phyloP scores from a whole-genome alignment of 352 stramenopile genomes.

The Globisporangium emineosum region DNA sequence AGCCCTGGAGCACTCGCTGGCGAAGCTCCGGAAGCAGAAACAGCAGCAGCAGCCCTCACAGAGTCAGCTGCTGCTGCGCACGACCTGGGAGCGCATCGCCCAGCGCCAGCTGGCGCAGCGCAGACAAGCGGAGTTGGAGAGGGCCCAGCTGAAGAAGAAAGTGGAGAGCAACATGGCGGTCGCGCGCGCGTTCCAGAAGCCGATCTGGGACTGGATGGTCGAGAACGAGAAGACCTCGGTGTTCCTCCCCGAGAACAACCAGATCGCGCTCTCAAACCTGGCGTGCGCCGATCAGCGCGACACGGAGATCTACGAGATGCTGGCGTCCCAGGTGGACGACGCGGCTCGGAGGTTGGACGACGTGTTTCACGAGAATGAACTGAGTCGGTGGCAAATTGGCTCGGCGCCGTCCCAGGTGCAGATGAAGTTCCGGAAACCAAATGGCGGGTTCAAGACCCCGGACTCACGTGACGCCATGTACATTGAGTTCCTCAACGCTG shows the following conservation, averaged over 20 bases:
- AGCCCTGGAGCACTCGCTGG: background rate
- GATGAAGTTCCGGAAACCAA: background rate
- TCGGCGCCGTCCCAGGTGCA: background rate
- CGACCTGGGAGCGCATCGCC: constrained; percentile 1
- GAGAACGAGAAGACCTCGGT: background rate
- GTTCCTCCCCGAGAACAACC: background rate
- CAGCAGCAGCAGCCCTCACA: background rate
- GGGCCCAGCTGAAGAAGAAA: background rate
- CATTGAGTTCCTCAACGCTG: constrained; percentile 7
- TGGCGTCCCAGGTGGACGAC: background rate
- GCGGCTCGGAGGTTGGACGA: background rate
- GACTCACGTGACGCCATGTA: background rate
- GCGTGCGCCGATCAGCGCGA: background rate
- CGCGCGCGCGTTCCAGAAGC: background rate
- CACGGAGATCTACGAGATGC: constrained; percentile 1
- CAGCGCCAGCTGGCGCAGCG: constrained; percentile 1
- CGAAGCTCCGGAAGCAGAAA: background rate
- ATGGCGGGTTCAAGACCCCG: background rate
- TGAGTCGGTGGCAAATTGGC: background rate
- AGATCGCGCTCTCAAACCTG: background rate
- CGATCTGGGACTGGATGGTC: background rate
- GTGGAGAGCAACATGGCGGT: constrained; percentile 1
- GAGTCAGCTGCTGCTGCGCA: background rate
- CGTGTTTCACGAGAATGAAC: constrained; percentile 3
- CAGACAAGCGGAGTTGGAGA: background rate